A percentile compares a stretch with the other conserved stretches of the same genome.
Conservation (phyloP, 2,329 filamentous ascomycete genomes). For the Scedosporium minutisporum region DNA sequence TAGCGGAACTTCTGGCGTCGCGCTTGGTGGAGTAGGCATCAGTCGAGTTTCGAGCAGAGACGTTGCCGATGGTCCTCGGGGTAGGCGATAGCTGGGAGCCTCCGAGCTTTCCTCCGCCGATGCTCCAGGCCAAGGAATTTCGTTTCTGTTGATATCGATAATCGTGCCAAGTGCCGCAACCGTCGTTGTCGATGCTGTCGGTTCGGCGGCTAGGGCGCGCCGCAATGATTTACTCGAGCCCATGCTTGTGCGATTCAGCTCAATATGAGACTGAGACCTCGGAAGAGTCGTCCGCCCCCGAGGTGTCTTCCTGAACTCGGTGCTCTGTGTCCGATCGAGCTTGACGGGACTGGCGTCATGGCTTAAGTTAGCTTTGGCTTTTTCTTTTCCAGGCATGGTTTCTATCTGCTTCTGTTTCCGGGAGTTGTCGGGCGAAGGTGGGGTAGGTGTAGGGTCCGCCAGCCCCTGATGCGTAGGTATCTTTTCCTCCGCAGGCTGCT, state of each 20-base stretch:
- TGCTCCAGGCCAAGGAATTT: slow-evolving; percentile 1
- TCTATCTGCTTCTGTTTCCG: not conserved
- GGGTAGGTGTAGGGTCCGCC: not conserved
- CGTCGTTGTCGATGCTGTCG: slow-evolving; percentile 29
- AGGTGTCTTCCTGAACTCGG: not conserved
- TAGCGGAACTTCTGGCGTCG: slow-evolving; percentile 35
- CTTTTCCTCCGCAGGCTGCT: not conserved
- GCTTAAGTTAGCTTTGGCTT: not conserved
- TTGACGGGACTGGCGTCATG: not conserved
- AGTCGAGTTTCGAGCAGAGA: slow-evolving; percentile 28
- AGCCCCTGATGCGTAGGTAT: not conserved
- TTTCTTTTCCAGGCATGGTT: not conserved
- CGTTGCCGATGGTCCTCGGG: slow-evolving; percentile 12
- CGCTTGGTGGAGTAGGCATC: slow-evolving; percentile 39
- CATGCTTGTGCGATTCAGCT: not conserved
- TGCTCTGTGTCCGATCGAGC: not conserved
- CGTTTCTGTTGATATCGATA: slow-evolving; percentile 25
- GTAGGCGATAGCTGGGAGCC: slow-evolving; percentile 15
- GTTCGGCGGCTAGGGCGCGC: slow-evolving; percentile 4
- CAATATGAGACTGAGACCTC: not conserved
- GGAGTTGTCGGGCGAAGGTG: slow-evolving; percentile 4
- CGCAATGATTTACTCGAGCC: not conserved
- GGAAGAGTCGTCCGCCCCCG: not conserved
- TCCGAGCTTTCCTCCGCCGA: not conserved
- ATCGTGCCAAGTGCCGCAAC: slow-evolving; percentile 34